Conservation (phyloP, 192 early-diverging fungal species). For the Mortierella alpina region DNA sequence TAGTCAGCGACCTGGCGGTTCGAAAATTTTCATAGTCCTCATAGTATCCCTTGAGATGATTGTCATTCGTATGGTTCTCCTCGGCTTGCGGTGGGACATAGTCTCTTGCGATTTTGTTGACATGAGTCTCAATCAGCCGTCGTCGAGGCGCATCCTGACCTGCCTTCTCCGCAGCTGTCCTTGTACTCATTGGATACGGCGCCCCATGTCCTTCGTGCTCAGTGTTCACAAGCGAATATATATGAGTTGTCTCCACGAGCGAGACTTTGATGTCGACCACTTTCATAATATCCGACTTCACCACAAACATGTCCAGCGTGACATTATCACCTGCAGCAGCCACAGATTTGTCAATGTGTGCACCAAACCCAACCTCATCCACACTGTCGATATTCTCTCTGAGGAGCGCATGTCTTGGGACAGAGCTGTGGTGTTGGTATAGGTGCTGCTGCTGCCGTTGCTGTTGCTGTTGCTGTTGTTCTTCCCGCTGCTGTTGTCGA, state of each 20-base stretch:
- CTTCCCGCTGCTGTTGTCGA: background rate
- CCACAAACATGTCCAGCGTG: slow-evolving; percentile 45
- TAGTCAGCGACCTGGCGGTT: slow-evolving; percentile 39
- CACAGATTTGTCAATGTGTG: slow-evolving; percentile 47
- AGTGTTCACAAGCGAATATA: slow-evolving; percentile 26
- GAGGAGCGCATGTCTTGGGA: background rate
- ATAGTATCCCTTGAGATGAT: slow-evolving; percentile 50
- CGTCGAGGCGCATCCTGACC: background rate
- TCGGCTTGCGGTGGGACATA: slow-evolving; percentile 49
- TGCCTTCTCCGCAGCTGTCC: background rate
- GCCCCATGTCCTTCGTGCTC: background rate
- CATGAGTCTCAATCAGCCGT: slow-evolving; percentile 36
- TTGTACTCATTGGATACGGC: background rate
- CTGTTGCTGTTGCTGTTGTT: slow-evolving; percentile 6
- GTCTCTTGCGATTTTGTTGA: slow-evolving; percentile 43
- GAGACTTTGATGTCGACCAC: slow-evolving; percentile 52
- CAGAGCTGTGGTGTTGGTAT: background rate
- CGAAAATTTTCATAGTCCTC: slow-evolving; percentile 46
- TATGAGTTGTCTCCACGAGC: slow-evolving; percentile 37
- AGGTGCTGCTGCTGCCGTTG: slow-evolving; percentile 3
- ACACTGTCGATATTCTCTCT: slow-evolving; percentile 13
- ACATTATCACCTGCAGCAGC: slow-evolving; percentile 41
- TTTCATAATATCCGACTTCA: slow-evolving; percentile 49
- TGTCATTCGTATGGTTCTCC: slow-evolving; percentile 46
- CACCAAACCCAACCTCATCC: slow-evolving; percentile 50